Conservation (phyloP, 768 basidiomycete species). For the Chiua virens region DNA sequence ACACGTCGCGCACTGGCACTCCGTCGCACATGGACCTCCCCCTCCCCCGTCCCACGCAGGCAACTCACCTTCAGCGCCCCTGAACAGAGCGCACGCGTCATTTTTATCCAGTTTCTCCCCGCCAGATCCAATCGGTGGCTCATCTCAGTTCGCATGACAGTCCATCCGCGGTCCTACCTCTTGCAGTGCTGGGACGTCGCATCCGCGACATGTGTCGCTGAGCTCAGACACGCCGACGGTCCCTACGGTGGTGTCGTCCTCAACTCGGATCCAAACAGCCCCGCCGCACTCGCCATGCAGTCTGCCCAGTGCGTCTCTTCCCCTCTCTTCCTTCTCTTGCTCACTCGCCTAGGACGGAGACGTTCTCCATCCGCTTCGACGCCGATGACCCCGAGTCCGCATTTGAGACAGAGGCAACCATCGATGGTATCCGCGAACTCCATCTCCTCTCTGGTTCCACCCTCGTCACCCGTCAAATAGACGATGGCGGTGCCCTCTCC, state of each 20-base stretch:
- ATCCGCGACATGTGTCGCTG: slow-evolving; percentile 43
- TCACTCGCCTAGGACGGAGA: slow-evolving; percentile 37
- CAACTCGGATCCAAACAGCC: slow-evolving; percentile 39
- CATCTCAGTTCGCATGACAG: slow-evolving; percentile 41
- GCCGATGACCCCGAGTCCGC: slow-evolving; percentile 35
- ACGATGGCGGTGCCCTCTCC: slow-evolving; percentile 30
- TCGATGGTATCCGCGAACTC: slow-evolving; percentile 34
- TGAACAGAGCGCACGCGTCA: slow-evolving; percentile 34
- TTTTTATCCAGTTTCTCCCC: slow-evolving; percentile 50
- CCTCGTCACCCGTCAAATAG: slow-evolving; percentile 37
- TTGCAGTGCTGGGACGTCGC: slow-evolving; percentile 62
- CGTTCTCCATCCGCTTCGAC: slow-evolving; percentile 41
- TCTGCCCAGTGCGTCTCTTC: slow-evolving; percentile 37
- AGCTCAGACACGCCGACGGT: slow-evolving; percentile 30
- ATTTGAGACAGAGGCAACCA: slow-evolving; percentile 35
- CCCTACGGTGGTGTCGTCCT: slow-evolving; percentile 45
- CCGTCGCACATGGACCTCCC: slow-evolving; percentile 50
- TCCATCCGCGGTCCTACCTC: slow-evolving; percentile 28
- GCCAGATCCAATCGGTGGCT: slow-evolving; percentile 43
- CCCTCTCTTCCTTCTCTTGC: not conserved
- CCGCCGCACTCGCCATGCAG: slow-evolving; percentile 43
- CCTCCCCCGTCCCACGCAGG: slow-evolving; percentile 34
- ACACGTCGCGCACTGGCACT: slow-evolving; percentile 41
- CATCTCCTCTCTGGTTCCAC: slow-evolving; percentile 38
- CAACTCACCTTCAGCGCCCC: slow-evolving; percentile 27